phyloP scores from a whole-genome alignment of 768 basidiomycete genomes.

The Cyclocybe cylindracea region DNA sequence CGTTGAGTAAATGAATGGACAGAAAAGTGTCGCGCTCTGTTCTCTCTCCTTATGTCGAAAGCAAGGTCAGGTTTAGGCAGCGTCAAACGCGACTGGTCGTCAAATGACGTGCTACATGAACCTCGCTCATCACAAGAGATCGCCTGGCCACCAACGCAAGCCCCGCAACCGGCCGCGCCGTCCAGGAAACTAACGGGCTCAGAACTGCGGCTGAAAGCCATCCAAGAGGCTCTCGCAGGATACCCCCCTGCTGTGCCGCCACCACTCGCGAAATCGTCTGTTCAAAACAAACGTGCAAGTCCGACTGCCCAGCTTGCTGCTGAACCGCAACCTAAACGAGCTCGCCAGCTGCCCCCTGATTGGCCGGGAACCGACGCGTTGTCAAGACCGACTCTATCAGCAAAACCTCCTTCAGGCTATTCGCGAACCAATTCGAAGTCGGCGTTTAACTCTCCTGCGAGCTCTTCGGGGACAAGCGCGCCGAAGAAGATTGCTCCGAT shows the following conservation, averaged over 20 bases:
- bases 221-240: conserved; percentile 54
- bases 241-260: conserved; percentile 18
- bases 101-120: conserved; percentile 24
- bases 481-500: conserved; percentile 38
- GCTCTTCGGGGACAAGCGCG: conserved; percentile 7
- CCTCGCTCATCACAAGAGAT: conserved; percentile 42
- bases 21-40: neutral
- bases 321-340: conserved; percentile 45
- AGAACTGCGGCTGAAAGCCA: conserved; percentile 52
- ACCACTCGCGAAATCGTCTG: conserved; percentile 29
- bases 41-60: conserved; percentile 4
- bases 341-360: conserved; percentile 55
- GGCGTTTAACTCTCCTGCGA: conserved; percentile 7
- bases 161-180: conserved; percentile 21
- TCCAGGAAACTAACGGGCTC: conserved; percentile 22
- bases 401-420: neutral
- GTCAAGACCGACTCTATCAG: conserved; percentile 32
- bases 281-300: conserved; percentile 37
- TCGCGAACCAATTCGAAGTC: conserved; percentile 3
- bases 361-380: conserved; percentile 38
- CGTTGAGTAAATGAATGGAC: too few species aligned
- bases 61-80: conserved; percentile 58
- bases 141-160: conserved; percentile 41
- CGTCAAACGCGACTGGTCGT: conserved; percentile 59
- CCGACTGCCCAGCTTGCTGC: conserved; percentile 18